A percentile compares a stretch with the other conserved stretches of the same genome.
These are phyloP conservation scores for Eucalyptus tenuipes DNA, from an alignment of 345 rosid genomes.

Conservation along the genomic window DNA sequence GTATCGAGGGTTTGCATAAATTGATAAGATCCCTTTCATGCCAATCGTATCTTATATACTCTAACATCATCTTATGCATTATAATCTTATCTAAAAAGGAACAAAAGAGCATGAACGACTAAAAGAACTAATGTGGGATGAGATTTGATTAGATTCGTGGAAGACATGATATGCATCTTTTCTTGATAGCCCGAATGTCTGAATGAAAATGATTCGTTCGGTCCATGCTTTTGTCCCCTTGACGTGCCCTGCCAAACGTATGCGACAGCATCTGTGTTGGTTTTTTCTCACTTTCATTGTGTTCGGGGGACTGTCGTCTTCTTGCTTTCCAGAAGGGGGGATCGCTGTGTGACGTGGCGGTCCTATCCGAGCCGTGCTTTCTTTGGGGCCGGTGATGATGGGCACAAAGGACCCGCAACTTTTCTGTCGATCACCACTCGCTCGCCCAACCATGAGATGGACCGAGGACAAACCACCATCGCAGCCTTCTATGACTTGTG, in stretches of 20 bases:
- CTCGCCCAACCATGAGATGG: background rate
- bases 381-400: background rate
- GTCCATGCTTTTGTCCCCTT: background rate
- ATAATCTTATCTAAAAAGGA: background rate
- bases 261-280: background rate
- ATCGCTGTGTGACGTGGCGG: background rate
- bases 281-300: background rate
- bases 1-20: too few species aligned
- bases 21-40: background rate
- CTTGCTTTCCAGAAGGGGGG: background rate
- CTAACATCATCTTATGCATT: too few species aligned
- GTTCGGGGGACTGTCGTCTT: background rate
- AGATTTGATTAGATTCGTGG: background rate
- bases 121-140: background rate
- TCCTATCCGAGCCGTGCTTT: background rate
- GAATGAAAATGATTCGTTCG: background rate
- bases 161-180: background rate
- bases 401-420: background rate
- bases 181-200: background rate
- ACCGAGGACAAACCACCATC: background rate
- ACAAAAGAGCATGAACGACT: background rate
- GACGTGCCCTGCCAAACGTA: background rate
- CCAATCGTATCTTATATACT: too few species aligned
- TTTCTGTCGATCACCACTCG: background rate
- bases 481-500: background rate